Base-by-base conservation (phyloP, 345 rosid genomes). In the Ceriops zippeliana region DNA sequence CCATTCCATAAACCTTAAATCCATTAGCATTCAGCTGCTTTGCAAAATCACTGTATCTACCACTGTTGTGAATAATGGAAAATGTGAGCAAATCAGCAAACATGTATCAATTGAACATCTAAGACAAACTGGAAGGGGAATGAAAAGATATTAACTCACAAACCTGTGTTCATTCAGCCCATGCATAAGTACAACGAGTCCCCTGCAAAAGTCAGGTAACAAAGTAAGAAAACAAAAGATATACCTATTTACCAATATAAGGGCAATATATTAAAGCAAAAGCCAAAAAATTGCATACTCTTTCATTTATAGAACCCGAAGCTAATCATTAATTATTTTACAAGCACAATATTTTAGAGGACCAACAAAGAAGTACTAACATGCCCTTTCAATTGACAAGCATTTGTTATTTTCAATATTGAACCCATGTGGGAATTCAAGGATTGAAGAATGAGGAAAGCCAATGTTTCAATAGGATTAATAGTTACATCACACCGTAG, bases 91-190 rank as follows among this genome's bases (percentile, higher is more conserved):
- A 56, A 66, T 57, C 31, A 62, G 67, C 63, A 47, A 56, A 32
- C 22, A 17, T 17, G 28, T 4, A 63, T 38, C 47, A 27, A 46
- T 27, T 15, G 32, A 30, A 53, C 6, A 6, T 34, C 34, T 38
- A 31, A 35, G 15, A 15, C 24, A 46, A 28, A 31, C 49, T 19
- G 31, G 49, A 42, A 42, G 49, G 49, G 49, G 49, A 42, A 28
- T 62, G 17, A 42, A 21, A 54, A 30, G 20, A 24, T 2, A n/a
- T 24, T 24, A 32, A 57, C 19, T 26, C 4, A 71, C 79, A 56
- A 71, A 76, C 79, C 79, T 71, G 66, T 76, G 79, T 58, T 76
- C 79, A 67, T 76, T 76, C 37, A 76, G 72, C 22, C 79, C 79
- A 28, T 76, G 79, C 79, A 76, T 67, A 30, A 76, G 42, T 34